Percentiles rank a stretch among this genome's conserved stretches.
These are phyloP conservation scores for Mycena maculata DNA, from an alignment of 768 basidiomycete species.

Conservation along the genomic window DNA sequence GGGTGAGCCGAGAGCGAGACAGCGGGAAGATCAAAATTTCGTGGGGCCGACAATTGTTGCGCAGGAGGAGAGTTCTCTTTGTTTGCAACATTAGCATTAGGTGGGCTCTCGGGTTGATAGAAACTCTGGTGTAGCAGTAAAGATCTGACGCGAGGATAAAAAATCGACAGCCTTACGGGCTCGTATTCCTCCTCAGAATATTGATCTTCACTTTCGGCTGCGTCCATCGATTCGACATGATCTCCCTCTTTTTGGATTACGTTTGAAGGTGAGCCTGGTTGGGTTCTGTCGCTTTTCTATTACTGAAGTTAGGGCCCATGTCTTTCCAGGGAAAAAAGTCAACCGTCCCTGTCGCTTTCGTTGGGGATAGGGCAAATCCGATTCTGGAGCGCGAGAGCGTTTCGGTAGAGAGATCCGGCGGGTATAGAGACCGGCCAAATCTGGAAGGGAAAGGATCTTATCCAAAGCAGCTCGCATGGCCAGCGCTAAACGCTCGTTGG, in stretches of 20 bases:
- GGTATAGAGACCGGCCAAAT: conserved; percentile 55
- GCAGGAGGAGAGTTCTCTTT: not conserved
- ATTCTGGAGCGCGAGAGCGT: conserved; percentile 9
- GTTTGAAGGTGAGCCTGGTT: not conserved
- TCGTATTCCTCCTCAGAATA: not conserved
- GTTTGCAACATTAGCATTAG: not conserved
- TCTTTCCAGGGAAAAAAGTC: not conserved
- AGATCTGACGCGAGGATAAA: not conserved
- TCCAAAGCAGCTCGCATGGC: conserved; percentile 52
- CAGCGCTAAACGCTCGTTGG: conserved; percentile 41
- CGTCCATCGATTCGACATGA: conserved; percentile 12
- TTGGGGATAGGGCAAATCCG: not conserved
- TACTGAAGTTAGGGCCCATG: not conserved
- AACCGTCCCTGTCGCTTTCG: conserved; percentile 20
- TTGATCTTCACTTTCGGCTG: not conserved
- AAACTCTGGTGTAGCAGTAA: not conserved
- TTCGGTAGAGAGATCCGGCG: not conserved
- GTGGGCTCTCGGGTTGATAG: not conserved
- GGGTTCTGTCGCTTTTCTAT: conserved; percentile 14
- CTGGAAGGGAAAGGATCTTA: conserved; percentile 55
- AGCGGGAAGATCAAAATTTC: not conserved
- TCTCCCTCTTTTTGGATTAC: not conserved
- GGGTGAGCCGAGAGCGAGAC: conserved; percentile 16
- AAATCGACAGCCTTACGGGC: not conserved
- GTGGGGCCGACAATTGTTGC: not conserved